Conservation (phyloP, 2,329 filamentous ascomycete species). For the Botrytis sinoallii region DNA sequence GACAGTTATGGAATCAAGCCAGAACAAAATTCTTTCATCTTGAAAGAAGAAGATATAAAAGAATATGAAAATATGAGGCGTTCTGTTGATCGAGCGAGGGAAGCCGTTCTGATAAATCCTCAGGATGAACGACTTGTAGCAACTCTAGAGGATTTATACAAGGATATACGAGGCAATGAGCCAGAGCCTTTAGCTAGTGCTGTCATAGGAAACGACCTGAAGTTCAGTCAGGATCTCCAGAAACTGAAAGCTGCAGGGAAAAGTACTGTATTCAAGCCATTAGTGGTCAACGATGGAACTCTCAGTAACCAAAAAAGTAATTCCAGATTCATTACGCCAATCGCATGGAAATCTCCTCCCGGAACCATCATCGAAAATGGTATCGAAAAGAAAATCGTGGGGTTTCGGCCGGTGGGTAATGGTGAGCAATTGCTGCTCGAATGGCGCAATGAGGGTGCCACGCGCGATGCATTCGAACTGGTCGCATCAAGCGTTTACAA, state of each 20-base stretch:
- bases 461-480: neutral
- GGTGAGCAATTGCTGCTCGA: neutral
- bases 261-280: no score
- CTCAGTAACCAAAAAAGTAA: neutral
- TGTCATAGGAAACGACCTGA: no score
- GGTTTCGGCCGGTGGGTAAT: neutral
- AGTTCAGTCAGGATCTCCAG: no score
- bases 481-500: neutral
- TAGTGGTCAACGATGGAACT: no score
- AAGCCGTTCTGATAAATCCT: neutral
- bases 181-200: neutral
- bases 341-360: neutral
- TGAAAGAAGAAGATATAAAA: neutral
- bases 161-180: neutral
- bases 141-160: neutral
- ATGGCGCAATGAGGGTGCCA: neutral
- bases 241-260: no score
- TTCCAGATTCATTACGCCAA: neutral
- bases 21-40: neutral
- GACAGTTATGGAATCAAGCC: no score
- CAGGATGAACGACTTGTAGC: neutral
- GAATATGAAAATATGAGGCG: neutral
- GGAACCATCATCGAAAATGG: neutral
- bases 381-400: neutral
- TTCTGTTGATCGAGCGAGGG: neutral